Percentiles rank a stretch among this genome's conserved stretches.
Evolutionary conservation across 805 yeast genomes (phyloP).

Genomic region (Yarrowia sp.): DNA sequence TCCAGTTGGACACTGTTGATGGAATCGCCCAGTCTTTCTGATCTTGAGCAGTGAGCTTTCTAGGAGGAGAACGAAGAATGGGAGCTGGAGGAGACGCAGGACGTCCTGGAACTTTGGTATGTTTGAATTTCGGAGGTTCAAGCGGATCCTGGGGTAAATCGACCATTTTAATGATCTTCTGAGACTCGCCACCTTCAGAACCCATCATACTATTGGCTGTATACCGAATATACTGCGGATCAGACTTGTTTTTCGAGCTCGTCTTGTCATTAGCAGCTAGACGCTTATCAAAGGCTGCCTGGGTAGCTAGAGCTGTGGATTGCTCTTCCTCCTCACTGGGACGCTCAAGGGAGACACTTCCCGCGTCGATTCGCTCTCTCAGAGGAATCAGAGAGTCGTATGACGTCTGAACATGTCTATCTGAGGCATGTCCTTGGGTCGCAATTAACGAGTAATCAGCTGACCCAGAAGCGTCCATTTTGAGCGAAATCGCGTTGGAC

Average conservation of each 20-base stretch:
- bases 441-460: constrained; percentile 50
- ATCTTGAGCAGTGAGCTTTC: constrained; percentile 69
- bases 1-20: constrained; percentile 93
- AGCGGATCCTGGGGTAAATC: constrained; percentile 81
- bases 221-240: constrained; percentile 57
- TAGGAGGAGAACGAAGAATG: constrained; percentile 59
- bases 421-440: constrained; percentile 47
- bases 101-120: constrained; percentile 73
- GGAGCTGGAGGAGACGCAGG: constrained; percentile 78
- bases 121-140: constrained; percentile 78
- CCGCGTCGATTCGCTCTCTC: constrained; percentile 55
- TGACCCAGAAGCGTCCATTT: constrained; percentile 47
- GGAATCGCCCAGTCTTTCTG: constrained; percentile 87
- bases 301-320: constrained; percentile 62
- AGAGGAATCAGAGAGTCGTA: constrained; percentile 68
- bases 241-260: constrained; percentile 45
- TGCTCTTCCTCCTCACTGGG: constrained; percentile 58
- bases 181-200: constrained; percentile 46
- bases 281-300: constrained; percentile 60
- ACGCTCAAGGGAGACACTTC: constrained; percentile 53
- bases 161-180: constrained; percentile 67
- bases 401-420: constrained; percentile 54
- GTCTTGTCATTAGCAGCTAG: constrained; percentile 51
- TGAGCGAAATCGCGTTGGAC: constrained; percentile 47
- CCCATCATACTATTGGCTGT: constrained; percentile 54